phyloP scores from a whole-genome alignment of 345 rosid genomes.

The Chamaenerion angustifolium region DNA sequence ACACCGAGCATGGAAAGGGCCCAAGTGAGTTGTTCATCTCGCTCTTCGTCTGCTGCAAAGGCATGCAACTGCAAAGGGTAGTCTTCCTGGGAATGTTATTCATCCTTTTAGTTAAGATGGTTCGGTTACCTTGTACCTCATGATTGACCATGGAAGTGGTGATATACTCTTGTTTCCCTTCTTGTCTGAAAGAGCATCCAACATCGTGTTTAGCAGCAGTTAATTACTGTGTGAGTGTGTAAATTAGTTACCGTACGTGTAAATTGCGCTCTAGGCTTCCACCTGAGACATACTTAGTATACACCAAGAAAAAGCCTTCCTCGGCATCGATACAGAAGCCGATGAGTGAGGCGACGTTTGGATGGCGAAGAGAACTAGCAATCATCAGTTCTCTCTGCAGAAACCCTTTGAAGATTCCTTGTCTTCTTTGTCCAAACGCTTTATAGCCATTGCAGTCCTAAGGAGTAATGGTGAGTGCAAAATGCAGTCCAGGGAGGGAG shows the following conservation, averaged over 20 bases:
- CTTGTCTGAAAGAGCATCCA: slow-evolving; percentile 36
- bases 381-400: slow-evolving; percentile 84
- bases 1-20: slow-evolving; percentile 86
- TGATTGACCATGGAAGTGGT: slow-evolving; percentile 50
- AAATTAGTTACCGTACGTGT: slow-evolving; percentile 35
- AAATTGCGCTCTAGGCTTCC: slow-evolving; percentile 76
- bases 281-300: slow-evolving; percentile 68
- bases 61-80: slow-evolving; percentile 59
- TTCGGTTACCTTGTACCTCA: slow-evolving; percentile 59
- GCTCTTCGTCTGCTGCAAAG: slow-evolving; percentile 44
- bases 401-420: slow-evolving; percentile 85
- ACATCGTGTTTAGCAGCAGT: neutral
- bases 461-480: slow-evolving; percentile 13
- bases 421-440: slow-evolving; percentile 73
- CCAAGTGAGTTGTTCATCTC: slow-evolving; percentile 86
- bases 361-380: slow-evolving; percentile 72
- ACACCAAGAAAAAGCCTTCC: slow-evolving; percentile 89
- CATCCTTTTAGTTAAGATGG: slow-evolving; percentile 22
- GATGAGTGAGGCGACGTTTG: slow-evolving; percentile 61
- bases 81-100: slow-evolving; percentile 42
- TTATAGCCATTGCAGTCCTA: slow-evolving; percentile 62
- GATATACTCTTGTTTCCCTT: slow-evolving; percentile 27
- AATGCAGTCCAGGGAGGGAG: neutral
- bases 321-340: slow-evolving; percentile 85
- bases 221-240: neutral